These are phyloP conservation scores for Austroboletus rostrupii DNA, from an alignment of 1,284 basidiomycete genomes.

Conservation along the genomic window DNA sequence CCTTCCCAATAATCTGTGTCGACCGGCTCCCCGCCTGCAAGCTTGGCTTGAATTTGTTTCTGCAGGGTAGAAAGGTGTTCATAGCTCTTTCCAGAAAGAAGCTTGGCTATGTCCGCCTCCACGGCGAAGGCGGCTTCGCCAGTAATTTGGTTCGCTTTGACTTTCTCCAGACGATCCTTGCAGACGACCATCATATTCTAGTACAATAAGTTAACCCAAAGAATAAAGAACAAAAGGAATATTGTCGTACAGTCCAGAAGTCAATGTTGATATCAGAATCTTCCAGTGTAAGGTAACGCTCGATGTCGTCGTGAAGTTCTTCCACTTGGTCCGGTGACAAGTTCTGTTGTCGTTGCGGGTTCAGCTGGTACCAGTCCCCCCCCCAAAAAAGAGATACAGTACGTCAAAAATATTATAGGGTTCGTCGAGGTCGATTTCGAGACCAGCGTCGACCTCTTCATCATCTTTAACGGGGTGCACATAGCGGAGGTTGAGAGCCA, in stretches of 20 bases:
- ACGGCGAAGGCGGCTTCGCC: conserved; percentile 72
- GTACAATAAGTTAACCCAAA: conserved; percentile 8
- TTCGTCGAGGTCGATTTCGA: conserved; percentile 98
- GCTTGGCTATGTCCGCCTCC: conserved; percentile 70
- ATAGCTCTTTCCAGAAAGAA: conserved; percentile 78
- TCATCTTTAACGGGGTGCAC: conserved; percentile 68
- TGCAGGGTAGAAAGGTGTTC: conserved; percentile 84
- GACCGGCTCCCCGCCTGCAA: conserved; percentile 88
- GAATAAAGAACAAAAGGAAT: conserved; percentile 1
- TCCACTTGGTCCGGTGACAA: conserved; percentile 84
- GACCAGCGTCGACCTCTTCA: conserved; percentile 72
- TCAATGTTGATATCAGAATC: conserved; percentile 83
- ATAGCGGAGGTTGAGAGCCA: conserved; percentile 90
- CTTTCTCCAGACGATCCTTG: conserved; percentile 84
- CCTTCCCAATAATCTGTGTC: conserved; percentile 99
- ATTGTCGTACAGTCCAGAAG: conserved; percentile 85
- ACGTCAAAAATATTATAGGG: conserved; percentile 96
- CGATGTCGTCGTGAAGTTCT: conserved; percentile 93
- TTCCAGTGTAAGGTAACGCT: conserved; percentile 87
- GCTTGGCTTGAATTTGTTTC: conserved; percentile 82
- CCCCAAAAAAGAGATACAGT: conserved; percentile 29
- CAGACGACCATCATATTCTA: conserved; percentile 97
- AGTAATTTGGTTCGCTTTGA: conserved; percentile 57
- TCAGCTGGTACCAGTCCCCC: background rate
- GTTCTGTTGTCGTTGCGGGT: conserved; percentile 52